Evolutionary conservation across 2,329 filamentous ascomycete species (phyloP).

Genomic region (Pestalotiopsis sp.): DNA sequence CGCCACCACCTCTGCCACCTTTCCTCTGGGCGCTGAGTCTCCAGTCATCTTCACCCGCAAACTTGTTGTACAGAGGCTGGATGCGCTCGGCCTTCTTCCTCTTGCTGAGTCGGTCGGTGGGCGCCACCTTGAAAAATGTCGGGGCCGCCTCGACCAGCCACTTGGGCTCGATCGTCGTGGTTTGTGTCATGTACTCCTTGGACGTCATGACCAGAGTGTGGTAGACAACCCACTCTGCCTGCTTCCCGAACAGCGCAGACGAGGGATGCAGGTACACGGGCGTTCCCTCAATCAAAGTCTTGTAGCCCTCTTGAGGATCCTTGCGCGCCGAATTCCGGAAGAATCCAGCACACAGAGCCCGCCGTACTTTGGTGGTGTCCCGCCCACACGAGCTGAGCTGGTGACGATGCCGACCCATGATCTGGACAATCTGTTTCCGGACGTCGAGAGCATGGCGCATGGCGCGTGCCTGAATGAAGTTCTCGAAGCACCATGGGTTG

Average conservation of each 20-base stretch:
- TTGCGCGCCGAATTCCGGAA: constrained; percentile 95
- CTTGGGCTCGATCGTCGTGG: constrained; percentile 91
- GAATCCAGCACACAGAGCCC: constrained; percentile 89
- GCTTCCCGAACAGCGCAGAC: constrained; percentile 91
- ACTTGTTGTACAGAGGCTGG: constrained; percentile 92
- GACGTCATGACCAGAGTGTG: constrained; percentile 89
- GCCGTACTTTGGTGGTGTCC: constrained; percentile 83
- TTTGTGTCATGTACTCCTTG: constrained; percentile 98
- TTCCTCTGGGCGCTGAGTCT: constrained; percentile 84
- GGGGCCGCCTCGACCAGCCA: constrained; percentile 95
- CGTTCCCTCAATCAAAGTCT: constrained; percentile 93
- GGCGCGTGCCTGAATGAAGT: constrained; percentile 90
- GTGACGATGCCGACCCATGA: constrained; percentile 91
- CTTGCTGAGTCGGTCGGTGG: constrained; percentile 84
- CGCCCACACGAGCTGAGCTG: constrained; percentile 82
- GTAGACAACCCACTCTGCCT: constrained; percentile 95
- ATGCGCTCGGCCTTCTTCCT: constrained; percentile 93
- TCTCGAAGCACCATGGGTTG: constrained; percentile 94
- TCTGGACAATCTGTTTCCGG: constrained; percentile 85
- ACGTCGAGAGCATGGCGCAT: constrained; percentile 93
- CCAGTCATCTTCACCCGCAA: constrained; percentile 93
- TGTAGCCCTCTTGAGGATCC: constrained; percentile 95
- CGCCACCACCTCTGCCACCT: constrained; percentile 79
- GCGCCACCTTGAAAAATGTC: constrained; percentile 97
- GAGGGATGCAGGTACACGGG: constrained; percentile 93